Conservation (phyloP, 2,329 filamentous ascomycete genomes). For the Aspergillus pseudoglaucus region DNA sequence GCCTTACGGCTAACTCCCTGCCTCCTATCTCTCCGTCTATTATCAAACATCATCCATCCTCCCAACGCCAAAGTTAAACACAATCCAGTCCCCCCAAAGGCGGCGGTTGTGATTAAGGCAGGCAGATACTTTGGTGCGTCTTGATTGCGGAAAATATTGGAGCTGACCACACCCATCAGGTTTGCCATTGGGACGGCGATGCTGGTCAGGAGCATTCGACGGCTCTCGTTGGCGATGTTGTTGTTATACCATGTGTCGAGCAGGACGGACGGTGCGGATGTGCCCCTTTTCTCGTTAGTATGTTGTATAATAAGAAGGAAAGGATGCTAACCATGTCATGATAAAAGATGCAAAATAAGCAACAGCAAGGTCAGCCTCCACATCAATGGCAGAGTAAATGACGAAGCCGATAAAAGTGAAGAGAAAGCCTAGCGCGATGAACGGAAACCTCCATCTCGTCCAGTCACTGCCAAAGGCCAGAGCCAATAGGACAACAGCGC, state of each 20-base stretch:
- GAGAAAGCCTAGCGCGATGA: conserved; percentile 59
- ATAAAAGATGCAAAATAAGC: conserved; percentile 68
- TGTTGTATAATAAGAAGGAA: background rate
- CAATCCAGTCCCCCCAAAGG: conserved; percentile 49
- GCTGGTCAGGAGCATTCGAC: conserved; percentile 59
- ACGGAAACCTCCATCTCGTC: conserved; percentile 58
- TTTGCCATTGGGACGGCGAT: conserved; percentile 66
- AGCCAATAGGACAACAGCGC: conserved; percentile 62
- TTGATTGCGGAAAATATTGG: conserved; percentile 57
- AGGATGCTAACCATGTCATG: conserved; percentile 57
- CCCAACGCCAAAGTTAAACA: conserved; percentile 50
- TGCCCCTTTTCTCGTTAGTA: conserved; percentile 10
- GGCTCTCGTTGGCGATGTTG: conserved; percentile 66
- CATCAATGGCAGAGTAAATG: conserved; percentile 62
- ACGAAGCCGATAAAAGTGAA: conserved; percentile 69
- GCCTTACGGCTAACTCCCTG: conserved; percentile 51
- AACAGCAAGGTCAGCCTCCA: conserved; percentile 49
- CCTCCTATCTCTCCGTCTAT: conserved; percentile 48
- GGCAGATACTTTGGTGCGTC: conserved; percentile 58
- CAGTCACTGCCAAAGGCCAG: conserved; percentile 64
- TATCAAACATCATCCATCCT: conserved; percentile 42
- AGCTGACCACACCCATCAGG: conserved; percentile 61
- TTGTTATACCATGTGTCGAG: conserved; percentile 63
- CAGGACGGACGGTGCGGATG: conserved; percentile 61
- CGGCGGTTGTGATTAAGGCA: conserved; percentile 50